A percentile compares a stretch with the other conserved stretches of the same genome.
Conservation (phyloP, 78 protist species). For the Cavenderia fasciculata region DNA sequence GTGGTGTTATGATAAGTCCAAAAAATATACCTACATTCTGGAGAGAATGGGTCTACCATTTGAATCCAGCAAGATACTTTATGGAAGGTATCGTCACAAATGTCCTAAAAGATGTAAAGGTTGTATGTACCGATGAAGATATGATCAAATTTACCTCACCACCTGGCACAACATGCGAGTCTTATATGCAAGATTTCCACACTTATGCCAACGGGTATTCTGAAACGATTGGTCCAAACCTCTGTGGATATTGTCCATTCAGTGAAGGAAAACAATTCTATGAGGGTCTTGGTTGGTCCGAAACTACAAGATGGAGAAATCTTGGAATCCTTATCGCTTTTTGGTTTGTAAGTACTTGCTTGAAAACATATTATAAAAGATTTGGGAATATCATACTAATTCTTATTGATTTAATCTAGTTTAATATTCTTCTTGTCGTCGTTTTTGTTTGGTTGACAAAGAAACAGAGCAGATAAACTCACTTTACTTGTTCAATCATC, state of each 20-base stretch:
- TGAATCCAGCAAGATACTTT: conserved; percentile 54
- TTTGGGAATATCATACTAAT: no score
- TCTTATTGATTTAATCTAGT: no score
- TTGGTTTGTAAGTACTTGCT: conserved; percentile 23
- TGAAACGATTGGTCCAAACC: neutral
- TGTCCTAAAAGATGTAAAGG: conserved; percentile 9
- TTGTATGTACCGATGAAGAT: conserved; percentile 20
- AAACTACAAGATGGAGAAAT: conserved; percentile 56
- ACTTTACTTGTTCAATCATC: no score
- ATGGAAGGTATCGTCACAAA: conserved; percentile 72
- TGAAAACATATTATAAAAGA: no score
- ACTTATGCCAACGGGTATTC: neutral
- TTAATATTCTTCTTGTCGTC: conserved; percentile 7
- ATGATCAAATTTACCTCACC: conserved; percentile 44
- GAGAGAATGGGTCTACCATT: conserved; percentile 43
- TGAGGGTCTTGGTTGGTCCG: conserved; percentile 6
- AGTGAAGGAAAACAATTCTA: conserved; percentile 9
- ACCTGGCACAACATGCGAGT: neutral
- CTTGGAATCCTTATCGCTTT: conserved; percentile 40
- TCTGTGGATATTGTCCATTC: conserved; percentile 56
- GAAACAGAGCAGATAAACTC: conserved; percentile 71
- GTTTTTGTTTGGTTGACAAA: conserved; percentile 31
- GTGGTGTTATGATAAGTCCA: conserved; percentile 62
- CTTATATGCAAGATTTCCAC: conserved; percentile 16
- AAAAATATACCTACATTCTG: conserved; percentile 26